Base-by-base conservation (phyloP, 768 basidiomycete species). In the Boletales sp. region DNA sequence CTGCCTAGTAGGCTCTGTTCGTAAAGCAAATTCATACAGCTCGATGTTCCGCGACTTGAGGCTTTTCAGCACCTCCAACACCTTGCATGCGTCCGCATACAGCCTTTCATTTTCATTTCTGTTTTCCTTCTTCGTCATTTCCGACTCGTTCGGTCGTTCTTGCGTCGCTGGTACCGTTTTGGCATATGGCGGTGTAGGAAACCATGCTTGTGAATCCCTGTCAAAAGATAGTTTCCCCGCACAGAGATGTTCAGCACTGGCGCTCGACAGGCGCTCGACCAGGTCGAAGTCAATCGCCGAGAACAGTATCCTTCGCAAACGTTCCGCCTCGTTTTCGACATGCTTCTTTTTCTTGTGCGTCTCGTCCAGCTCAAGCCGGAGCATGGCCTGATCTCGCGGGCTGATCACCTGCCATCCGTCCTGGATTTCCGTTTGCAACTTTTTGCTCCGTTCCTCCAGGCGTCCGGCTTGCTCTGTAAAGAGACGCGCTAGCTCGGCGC, bases 401-500 rank as follows among this genome's bases (percentile, higher is more conserved):
- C 24, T 24, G 24, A 24, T 24, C 24, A 24, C 24, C 24, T 24
- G 24, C 24, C 24, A 24, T 24, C 24, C 24, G 5, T 24, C 24
- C 24, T 24, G 24, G 5, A 24, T 24, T 3, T 24, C 24, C 24
- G 5, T 24, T 5, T 24, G 24, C 24, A 24, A 24, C 24, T 24
- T 24, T 24, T 24, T 24, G 24, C 44, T 5, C 14, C 27, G 17
- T 34, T 72, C 65, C 21, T 73, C 64, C 52, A 78, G 75, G 24
- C 71, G 68, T 45, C 70, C 60, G 27, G 72, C 69, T 61, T 78
- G 76, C 51, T 73, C 74, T 49, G 71, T 69, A 5, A 80, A 60
- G 42, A 80, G 79, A 14, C 72, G 69, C 39, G 70, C 70, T 14
- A 84, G 69, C 56, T 80, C 81, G 15, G 62, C 68, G 2, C 81